phyloP scores from a whole-genome alignment of 805 yeast genomes.

The Dipodascus geniculatus region DNA sequence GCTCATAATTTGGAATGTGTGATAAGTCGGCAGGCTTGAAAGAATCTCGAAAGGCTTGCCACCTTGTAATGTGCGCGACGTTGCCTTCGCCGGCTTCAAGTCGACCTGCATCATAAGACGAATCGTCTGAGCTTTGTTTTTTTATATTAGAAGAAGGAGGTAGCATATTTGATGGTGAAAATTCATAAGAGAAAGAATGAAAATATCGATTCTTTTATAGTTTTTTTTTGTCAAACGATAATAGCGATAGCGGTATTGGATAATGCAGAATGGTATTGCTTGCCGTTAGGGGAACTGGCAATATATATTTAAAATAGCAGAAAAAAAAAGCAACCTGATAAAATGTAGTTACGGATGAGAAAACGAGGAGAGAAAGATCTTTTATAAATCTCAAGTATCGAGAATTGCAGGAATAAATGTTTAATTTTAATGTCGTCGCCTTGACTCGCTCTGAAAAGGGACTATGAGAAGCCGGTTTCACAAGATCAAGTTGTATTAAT shows the following conservation, averaged over 20 bases:
- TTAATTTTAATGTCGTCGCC: background rate
- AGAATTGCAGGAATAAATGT: too few relatives aligned
- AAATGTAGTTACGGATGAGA: background rate
- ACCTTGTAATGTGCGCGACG: slow-evolving; percentile 3
- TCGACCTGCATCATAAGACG: background rate
- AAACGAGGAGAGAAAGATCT: background rate
- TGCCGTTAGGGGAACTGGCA: background rate
- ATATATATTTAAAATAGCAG: too few relatives aligned
- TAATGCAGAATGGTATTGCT: slow-evolving; percentile 1
- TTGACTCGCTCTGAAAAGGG: background rate
- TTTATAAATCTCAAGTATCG: too few relatives aligned
- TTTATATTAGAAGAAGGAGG: background rate
- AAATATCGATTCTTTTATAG: too few relatives aligned
- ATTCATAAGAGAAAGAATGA: too few relatives aligned
- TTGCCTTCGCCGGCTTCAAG: background rate
- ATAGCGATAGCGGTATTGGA: background rate
- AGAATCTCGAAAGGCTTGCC: slow-evolving; percentile 25
- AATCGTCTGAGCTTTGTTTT: background rate
- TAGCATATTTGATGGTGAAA: background rate
- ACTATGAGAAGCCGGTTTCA: background rate
- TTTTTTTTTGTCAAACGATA: background rate
- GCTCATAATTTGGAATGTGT: slow-evolving; percentile 14
- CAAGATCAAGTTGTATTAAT: too few relatives aligned
- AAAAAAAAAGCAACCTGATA: background rate
- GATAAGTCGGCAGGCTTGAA: slow-evolving; percentile 34